Evolutionary conservation across 176 grass and related monocot genomes (phyloP), one percentile per base, ranked within the genome.

Genomic region (Avena insularis): DNA sequence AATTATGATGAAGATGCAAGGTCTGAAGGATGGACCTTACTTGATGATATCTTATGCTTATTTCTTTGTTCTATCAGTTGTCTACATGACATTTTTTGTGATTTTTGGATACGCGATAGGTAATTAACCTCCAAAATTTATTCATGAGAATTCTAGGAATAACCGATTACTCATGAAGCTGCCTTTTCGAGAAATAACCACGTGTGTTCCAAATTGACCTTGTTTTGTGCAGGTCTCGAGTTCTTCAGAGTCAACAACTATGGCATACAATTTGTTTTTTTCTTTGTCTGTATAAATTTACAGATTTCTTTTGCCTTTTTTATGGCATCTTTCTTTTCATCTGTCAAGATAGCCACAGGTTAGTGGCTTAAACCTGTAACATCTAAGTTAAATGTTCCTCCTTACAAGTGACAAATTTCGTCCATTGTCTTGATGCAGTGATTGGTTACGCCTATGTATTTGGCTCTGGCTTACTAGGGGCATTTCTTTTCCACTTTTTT

Each of bases 1-100:
- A 79, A 82, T 90, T 69, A 92, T 92, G 87, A 94, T 94, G 87
- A 94, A 92, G 82, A 94, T 92, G 90, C 85, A 88, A 71, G 93
- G 87, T 61, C 90, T 92, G 31, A 82, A 83, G 68, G 90, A 94
- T 85, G 85, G 77, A 5, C 87, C 87, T 59, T 94, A 94, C 53
- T 94, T 87, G 87, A 57, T 90, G 33, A 94, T 92, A 85, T 94
- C 78, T 75, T 94, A 94, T 88, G 75, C 72, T 77, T 94, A 94
- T 84, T 94, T 94, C 79, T 67, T 94, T 56, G 38, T 53, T 87
- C 82, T 92, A 19, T 94, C 85, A 5, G 40, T 75, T 27, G 8
- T 61, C 51, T 92, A 94, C 81, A 86, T 92, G 85, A 40, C 87
- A 51, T 86, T 54, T 59, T 90, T 94, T 85, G 67, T 92, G 72